These are phyloP conservation scores for Solanum pinnatisectum DNA, from an alignment of 257 asterid species.

Conservation along the genomic window DNA sequence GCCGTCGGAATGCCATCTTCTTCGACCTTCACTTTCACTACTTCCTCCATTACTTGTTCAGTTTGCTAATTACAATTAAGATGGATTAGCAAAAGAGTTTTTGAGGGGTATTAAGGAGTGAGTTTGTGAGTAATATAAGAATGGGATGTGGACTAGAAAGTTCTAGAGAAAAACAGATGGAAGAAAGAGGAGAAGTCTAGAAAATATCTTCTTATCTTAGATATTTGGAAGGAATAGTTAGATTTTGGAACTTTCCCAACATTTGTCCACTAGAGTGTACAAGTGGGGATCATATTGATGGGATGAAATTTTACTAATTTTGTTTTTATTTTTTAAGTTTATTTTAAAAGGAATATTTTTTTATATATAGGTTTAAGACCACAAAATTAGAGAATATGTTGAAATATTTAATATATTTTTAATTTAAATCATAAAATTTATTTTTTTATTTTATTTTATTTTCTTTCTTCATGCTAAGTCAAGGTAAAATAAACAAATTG, in stretches of 20 bases:
- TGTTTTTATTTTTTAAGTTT: too few species aligned
- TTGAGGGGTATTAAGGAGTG: neutral
- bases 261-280: neutral
- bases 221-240: neutral
- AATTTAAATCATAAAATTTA: too few species aligned
- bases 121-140: neutral
- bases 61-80: neutral
- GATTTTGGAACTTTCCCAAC: neutral
- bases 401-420: too few species aligned
- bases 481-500: too few species aligned
- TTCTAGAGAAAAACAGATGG: conserved; percentile 11
- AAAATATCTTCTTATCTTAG: neutral
- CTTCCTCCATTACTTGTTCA: conserved; percentile 7
- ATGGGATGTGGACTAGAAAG: conserved; percentile 9
- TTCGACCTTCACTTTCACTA: conserved; percentile 30
- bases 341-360: too few species aligned
- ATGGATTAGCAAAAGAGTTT: neutral
- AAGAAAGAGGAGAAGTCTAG: neutral
- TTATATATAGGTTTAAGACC: too few species aligned
- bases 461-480: neutral
- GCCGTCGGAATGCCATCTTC: conserved; percentile 14
- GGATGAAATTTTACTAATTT: neutral
- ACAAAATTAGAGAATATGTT: too few species aligned
- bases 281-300: too few species aligned
- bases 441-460: too few species aligned